Base-by-base conservation (phyloP, 768 basidiomycete genomes). In the Lactifluus volemus region DNA sequence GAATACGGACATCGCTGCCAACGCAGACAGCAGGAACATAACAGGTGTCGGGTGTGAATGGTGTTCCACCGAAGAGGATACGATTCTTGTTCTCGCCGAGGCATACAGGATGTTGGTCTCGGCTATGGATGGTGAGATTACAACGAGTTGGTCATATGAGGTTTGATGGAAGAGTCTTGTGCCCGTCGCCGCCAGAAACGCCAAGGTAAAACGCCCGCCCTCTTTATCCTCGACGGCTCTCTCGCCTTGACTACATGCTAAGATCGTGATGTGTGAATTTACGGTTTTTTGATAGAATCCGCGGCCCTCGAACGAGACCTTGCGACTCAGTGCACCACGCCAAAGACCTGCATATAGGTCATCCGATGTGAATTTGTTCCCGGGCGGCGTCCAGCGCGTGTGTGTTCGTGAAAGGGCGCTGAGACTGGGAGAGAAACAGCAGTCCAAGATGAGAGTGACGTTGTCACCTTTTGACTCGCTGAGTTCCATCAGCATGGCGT, bases 361-460 rank as follows among this genome's bases (percentile, higher is more conserved):
- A 34, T 83, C 80, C 8, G 77, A 71, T 14, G 71, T 72, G 10
- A 81, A 78, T 65, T 82, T 83, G n/a, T 69, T 69, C 0, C 49
- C 47, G 5, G 84, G 79, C n/a, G 79, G 78, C 7, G 85, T 85
- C 76, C 79, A 86, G 47, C 86, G 82, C 53, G 78, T 76, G 55
- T 75, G 72, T 41, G 74, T 77, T 34, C 83, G 78, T 61, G 78
- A 73, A 32, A 75, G 75, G n/a, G 71, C 68, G 15, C 76, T 74
- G 38, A 70, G 66, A 12, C 78, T 73, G 6, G 72, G 70, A 10
- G 80, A 76, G 72, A 86, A 86, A 66, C 83, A 86, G 65, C 81
- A 79, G 70, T 88, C 86, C 25, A 87, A 73, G 58, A 88, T 77
- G 59, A 88, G 70, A 1, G 85, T 84, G 70, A 88, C 81, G 61